phyloP scores from a whole-genome alignment of 768 basidiomycete genomes.

The Candolleomyces aberdarensis region DNA sequence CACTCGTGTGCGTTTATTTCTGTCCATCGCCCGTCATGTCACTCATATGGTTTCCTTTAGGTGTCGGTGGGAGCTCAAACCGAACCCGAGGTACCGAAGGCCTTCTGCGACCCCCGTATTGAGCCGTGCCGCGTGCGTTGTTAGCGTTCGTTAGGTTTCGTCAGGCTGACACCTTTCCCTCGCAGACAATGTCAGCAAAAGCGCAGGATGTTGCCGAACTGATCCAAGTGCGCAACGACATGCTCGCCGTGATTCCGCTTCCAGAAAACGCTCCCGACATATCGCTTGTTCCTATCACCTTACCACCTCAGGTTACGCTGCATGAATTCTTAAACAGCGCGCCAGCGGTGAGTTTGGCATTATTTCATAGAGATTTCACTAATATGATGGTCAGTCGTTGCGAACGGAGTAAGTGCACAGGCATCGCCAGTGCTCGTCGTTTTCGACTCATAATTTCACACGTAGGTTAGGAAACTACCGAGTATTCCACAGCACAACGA shows the following conservation, averaged over 20 bases:
- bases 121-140: neutral
- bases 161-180: neutral
- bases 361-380: constrained; percentile 1
- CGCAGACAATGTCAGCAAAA: no score
- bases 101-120: neutral
- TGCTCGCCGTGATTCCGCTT: constrained; percentile 59
- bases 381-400: constrained; percentile 38
- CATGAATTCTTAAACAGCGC: constrained; percentile 66
- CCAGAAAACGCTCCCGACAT: constrained; percentile 64
- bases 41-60: constrained; percentile 4
- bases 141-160: neutral
- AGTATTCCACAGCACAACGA: constrained; percentile 63
- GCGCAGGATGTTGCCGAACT: constrained; percentile 27
- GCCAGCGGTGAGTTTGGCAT: constrained; percentile 45
- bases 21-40: neutral
- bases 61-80: constrained; percentile 13
- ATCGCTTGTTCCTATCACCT: constrained; percentile 62
- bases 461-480: constrained; percentile 63
- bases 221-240: constrained; percentile 50
- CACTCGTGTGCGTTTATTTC: constrained; percentile 22
- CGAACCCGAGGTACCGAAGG: neutral
- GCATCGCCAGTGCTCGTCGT: neutral
- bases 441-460: neutral
- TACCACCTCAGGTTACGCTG: constrained; percentile 60
- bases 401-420: constrained; percentile 48